These are phyloP conservation scores for Anthostomella pinea DNA, from an alignment of 2,329 filamentous ascomycete genomes.

Conservation along the genomic window DNA sequence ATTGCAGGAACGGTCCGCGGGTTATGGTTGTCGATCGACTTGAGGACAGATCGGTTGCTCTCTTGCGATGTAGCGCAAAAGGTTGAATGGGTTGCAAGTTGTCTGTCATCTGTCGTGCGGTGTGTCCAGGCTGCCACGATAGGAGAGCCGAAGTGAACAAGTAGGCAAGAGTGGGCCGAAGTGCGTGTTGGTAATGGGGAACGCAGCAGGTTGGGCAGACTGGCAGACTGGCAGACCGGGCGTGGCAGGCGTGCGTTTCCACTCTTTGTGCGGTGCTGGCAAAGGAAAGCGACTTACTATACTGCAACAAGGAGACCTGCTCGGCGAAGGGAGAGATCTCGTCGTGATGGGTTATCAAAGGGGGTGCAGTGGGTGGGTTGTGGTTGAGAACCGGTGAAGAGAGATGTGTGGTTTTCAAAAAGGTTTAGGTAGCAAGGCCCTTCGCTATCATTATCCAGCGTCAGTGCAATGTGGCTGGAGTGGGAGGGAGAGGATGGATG, in stretches of 20 bases:
- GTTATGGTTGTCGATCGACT: slow-evolving; percentile 10
- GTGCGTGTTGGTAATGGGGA: slow-evolving; percentile 11
- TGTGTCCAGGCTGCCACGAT: slow-evolving; percentile 27
- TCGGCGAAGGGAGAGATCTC: slow-evolving; percentile 35
- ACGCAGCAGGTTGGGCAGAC: too few species aligned
- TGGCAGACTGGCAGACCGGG: slow-evolving; percentile 7
- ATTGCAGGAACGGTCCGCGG: slow-evolving; percentile 11
- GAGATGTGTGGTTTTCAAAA: slow-evolving; percentile 29
- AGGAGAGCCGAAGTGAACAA: slow-evolving; percentile 27
- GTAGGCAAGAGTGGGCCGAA: slow-evolving; percentile 22
- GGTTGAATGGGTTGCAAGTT: slow-evolving; percentile 5
- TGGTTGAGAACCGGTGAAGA: slow-evolving; percentile 34
- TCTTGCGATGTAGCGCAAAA: slow-evolving; percentile 17
- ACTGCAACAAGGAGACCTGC: slow-evolving; percentile 34
- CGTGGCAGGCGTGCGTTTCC: slow-evolving; percentile 4
- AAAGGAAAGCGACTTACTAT: slow-evolving; percentile 27
- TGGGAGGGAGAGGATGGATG: slow-evolving; percentile 15
- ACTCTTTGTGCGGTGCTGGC: slow-evolving; percentile 23
- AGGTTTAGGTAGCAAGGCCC: slow-evolving; percentile 28
- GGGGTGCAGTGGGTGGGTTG: slow-evolving; percentile 26
- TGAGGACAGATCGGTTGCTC: slow-evolving; percentile 29
- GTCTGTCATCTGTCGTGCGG: slow-evolving; percentile 8
- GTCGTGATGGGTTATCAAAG: slow-evolving; percentile 31
- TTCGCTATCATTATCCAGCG: slow-evolving; percentile 11
- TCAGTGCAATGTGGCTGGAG: slow-evolving; percentile 32